Evolutionary conservation across 2,329 filamentous ascomycete genomes (phyloP), one percentile per base, ranked within the genome.

Genomic region (Epichloe gansuensis): DNA sequence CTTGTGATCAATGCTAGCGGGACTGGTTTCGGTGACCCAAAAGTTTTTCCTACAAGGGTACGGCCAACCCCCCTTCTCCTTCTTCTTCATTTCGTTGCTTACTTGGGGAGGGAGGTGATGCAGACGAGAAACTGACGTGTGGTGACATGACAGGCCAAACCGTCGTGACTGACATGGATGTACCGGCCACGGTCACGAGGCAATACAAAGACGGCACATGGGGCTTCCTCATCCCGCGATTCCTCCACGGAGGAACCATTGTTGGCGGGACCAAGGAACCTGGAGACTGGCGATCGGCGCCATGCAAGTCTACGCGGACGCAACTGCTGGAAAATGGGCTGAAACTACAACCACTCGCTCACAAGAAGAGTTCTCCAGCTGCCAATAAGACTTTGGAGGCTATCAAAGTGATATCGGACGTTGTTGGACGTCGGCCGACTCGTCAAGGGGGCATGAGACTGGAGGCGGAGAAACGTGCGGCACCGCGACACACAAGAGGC

Each of bases 181-280:
- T 64, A 0, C 62, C 63, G 0, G 65, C 63, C 37, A 69, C 67
- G 0, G 70, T 86, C 21, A 86, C 83, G 3, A 72, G 77, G 28
- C 80, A 86, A 58, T 77, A 80, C 59, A 71, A 72, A 0, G 81
- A 85, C 61, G 82, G 82, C 2, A 72, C 69, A 12, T 83, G 80
- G 78, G 73, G 74, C 2, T 84, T 85, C 59, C 75, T 75, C 50
- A 77, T 85, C 31, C 80, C 82, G 2, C 74, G 82, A 2, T 76
- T 75, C 45, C 75, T 80, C 28, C 69, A 76, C 31, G 81, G 81
- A 4, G 82, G 82, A 2, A 85, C 82, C 0, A 70, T 85, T 43
- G 76, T 85, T 35, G 82, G 82, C 12, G 81, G 81, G 0, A 85
- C 81, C 17, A 84, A 82, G 63, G 75, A 84, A 61, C 72, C 74